Conservation (phyloP, 1,284 basidiomycete species). For the Athelia psychrophila region DNA sequence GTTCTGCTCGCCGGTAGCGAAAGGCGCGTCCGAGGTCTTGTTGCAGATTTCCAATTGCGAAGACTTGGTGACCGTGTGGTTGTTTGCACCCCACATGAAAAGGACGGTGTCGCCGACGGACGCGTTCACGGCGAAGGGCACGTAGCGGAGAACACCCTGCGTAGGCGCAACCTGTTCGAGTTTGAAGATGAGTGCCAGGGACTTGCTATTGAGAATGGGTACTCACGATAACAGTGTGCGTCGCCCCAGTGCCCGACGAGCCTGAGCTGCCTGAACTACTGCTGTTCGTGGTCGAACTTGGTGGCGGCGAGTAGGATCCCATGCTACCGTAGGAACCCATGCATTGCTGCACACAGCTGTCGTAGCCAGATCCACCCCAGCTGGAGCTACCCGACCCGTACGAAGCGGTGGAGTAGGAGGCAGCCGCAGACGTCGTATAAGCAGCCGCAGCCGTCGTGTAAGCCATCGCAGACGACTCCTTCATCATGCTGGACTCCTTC, state of each 20-base stretch:
- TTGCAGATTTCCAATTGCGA: slow-evolving; percentile 67
- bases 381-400: slow-evolving; percentile 67
- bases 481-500: slow-evolving; percentile 15
- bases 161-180: slow-evolving; percentile 44
- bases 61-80: slow-evolving; percentile 76
- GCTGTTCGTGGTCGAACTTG: slow-evolving; percentile 33
- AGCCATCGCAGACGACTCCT: slow-evolving; percentile 27
- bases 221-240: slow-evolving; percentile 67
- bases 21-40: slow-evolving; percentile 54
- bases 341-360: slow-evolving; percentile 72
- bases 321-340: slow-evolving; percentile 53
- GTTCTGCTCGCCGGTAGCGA: slow-evolving; percentile 63
- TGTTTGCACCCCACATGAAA: slow-evolving; percentile 72
- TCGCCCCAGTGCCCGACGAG: slow-evolving; percentile 51
- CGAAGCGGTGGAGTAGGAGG: slow-evolving; percentile 35
- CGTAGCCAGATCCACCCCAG: slow-evolving; percentile 58
- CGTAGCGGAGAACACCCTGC: slow-evolving; percentile 69
- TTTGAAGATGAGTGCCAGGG: too few species aligned
- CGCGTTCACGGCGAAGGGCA: slow-evolving; percentile 72
- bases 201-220: too few species aligned
- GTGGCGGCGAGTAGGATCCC: slow-evolving; percentile 38
- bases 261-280: slow-evolving; percentile 26
- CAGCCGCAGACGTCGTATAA: slow-evolving; percentile 3
- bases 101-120: slow-evolving; percentile 71
- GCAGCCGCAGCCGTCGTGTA: slow-evolving; percentile 15